A percentile compares a stretch with the other conserved stretches of the same genome.
These are phyloP conservation scores for Pistacia atlantica DNA, from an alignment of 345 rosid species.

Conservation along the genomic window DNA sequence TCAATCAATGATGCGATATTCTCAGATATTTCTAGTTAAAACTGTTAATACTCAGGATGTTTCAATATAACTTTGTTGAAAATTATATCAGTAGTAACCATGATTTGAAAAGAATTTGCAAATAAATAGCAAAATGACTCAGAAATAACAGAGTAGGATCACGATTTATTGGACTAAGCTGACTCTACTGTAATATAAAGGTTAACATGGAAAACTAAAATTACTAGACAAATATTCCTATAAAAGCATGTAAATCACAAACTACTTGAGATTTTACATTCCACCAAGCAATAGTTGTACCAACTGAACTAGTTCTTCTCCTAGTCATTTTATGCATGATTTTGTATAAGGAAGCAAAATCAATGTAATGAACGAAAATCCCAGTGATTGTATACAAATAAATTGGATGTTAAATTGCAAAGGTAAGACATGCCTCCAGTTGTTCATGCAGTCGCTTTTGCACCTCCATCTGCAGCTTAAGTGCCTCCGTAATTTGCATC, in stretches of 20 bases:
- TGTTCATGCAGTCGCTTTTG: conserved; percentile 97
- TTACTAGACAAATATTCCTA: neutral
- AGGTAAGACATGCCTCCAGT: conserved; percentile 74
- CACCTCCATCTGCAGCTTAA: conserved; percentile 98
- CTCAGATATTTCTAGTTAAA: neutral
- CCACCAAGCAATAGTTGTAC: neutral
- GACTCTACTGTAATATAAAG: neutral
- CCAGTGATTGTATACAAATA: neutral
- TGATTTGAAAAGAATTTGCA: neutral
- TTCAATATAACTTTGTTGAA: neutral
- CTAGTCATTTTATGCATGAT: neutral
- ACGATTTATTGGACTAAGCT: neutral
- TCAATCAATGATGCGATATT: neutral
- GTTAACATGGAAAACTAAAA: neutral
- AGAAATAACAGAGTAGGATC: neutral
- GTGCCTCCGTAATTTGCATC: conserved; percentile 99
- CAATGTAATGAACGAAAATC: neutral
- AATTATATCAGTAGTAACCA: neutral
- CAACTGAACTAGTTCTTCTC: neutral
- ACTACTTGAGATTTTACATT: neutral
- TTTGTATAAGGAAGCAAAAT: neutral
- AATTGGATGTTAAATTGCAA: conserved; percentile 13
- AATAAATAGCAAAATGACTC: neutral
- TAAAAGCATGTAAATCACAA: neutral
- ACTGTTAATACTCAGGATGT: neutral